Evolutionary conservation across 495 filamentous ascomycete species (phyloP).

Genomic region (Penicillium diatomitis): DNA sequence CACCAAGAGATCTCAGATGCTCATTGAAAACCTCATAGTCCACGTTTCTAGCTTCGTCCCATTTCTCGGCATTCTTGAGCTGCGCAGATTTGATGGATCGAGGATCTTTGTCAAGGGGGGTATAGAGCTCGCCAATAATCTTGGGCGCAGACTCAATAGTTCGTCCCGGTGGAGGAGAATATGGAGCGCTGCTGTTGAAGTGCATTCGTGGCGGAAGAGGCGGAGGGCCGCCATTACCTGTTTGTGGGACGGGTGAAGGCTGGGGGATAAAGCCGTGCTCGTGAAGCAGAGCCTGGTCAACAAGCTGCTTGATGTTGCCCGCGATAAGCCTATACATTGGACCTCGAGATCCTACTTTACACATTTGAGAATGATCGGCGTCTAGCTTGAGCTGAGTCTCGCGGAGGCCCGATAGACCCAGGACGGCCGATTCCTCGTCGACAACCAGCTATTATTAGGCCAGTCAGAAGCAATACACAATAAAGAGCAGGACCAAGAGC

Average conservation of each 20-base stretch:
- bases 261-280: constrained; percentile 30
- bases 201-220: constrained; percentile 27
- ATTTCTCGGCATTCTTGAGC: constrained; percentile 20
- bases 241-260: constrained; percentile 6
- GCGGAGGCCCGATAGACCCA: constrained; percentile 28
- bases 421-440: constrained; percentile 30
- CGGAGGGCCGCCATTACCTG: constrained; percentile 7
- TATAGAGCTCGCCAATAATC: constrained; percentile 15
- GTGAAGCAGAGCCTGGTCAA: constrained; percentile 24
- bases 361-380: constrained; percentile 34
- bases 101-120: constrained; percentile 21
- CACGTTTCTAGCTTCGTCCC: constrained; percentile 25
- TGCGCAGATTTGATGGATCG: constrained; percentile 22
- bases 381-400: constrained; percentile 34
- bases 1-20: constrained; percentile 22
- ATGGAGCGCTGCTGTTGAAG: constrained; percentile 25
- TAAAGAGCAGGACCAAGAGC: too few relatives aligned
- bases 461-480: neutral
- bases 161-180: constrained; percentile 12
- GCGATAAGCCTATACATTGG: constrained; percentile 32
- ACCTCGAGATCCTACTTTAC: constrained; percentile 24
- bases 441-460: constrained; percentile 29
- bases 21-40: constrained; percentile 34
- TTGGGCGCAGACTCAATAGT: constrained; percentile 4
- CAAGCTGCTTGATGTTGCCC: constrained; percentile 31